These are phyloP conservation scores for Sphaerostilbella broomeana DNA, from an alignment of 2,329 filamentous ascomycete genomes.

Conservation along the genomic window DNA sequence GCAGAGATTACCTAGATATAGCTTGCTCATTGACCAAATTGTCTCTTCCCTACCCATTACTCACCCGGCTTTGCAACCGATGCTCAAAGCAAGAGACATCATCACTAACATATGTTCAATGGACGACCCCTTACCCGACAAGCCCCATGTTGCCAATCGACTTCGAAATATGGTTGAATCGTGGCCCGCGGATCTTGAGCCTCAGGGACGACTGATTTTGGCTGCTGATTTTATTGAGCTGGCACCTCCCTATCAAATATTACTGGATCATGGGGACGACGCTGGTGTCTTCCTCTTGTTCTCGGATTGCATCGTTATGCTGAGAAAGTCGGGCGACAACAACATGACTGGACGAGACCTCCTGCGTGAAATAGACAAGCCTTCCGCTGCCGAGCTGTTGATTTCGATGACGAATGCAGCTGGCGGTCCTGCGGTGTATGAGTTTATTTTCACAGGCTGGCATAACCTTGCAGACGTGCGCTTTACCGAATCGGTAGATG, in stretches of 20 bases:
- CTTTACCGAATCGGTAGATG: constrained; percentile 64
- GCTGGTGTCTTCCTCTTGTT: constrained; percentile 77
- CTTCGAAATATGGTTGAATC: constrained; percentile 69
- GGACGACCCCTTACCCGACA: constrained; percentile 63
- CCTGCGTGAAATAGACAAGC: constrained; percentile 78
- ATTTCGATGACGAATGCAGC: constrained; percentile 58
- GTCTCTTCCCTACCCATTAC: constrained; percentile 76
- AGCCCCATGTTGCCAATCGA: constrained; percentile 66
- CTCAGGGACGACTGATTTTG: constrained; percentile 70
- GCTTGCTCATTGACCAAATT: constrained; percentile 93
- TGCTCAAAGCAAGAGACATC: constrained; percentile 86
- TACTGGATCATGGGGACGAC: constrained; percentile 37
- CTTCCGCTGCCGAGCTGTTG: constrained; percentile 56
- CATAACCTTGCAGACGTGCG: constrained; percentile 62
- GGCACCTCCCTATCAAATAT: constrained; percentile 58
- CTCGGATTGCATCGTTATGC: constrained; percentile 69
- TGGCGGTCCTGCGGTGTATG: constrained; percentile 55
- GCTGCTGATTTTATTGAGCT: constrained; percentile 77
- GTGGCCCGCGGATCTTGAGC: constrained; percentile 68
- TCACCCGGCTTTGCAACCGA: constrained; percentile 73
- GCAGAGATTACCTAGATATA: constrained; percentile 89
- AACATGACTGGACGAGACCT: constrained; percentile 66
- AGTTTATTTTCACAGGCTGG: constrained; percentile 70
- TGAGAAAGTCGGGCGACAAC: constrained; percentile 60
- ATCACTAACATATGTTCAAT: constrained; percentile 96